Base-by-base conservation (phyloP, 163 green algal genomes). In the Prototheca wickerhamii region DNA sequence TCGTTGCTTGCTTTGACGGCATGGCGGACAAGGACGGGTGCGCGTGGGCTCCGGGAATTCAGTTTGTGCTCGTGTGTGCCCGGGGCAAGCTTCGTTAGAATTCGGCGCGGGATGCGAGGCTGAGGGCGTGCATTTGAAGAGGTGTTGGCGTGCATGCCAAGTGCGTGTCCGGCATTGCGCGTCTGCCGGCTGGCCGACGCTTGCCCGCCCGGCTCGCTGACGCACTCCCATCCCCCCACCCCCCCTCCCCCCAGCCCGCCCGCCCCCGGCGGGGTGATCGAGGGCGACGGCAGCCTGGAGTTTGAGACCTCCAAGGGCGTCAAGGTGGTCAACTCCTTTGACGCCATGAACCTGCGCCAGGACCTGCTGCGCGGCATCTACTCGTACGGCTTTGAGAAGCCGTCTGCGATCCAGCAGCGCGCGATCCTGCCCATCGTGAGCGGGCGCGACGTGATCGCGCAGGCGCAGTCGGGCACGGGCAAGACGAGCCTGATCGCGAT, bases 401-500 rank as follows among this genome's bases (percentile, higher is more conserved):
- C 94, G 0, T 97, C 89, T 4, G 93, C 94, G 44, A 98, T 99
- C 63, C 94, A 99, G 79, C 91, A 98, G 77, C 84, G 93, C 21
- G 93, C 93, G 0, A 80, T 98, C n/a, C 58, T 93, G 72, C 93
- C 93, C 37, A 96, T 98, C 70, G 76, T 92, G 18, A 37, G 79
- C 62, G 88, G 89, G 3, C 76, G 92, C 6, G 93, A 98, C 76
- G 90, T 97, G 17, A 98, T 98, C 61, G 93, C 93, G 21, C 83
- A 98, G 74, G 93, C 93, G 26, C 93, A 99, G 74, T 97, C 89
- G 3, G 93, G 93, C 26, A 99, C 93, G 33, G 93, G 93, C 44
- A 99, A 99, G 70, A 96, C 90, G 2, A 96, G 87, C 8, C 86
- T 99, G 69, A 97, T 99, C 49, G 84, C 91, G 0, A 67, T 99